Evolutionary conservation across 371 early-diverging fungal species (phyloP).

Genomic region (Zychaea mexicana): DNA sequence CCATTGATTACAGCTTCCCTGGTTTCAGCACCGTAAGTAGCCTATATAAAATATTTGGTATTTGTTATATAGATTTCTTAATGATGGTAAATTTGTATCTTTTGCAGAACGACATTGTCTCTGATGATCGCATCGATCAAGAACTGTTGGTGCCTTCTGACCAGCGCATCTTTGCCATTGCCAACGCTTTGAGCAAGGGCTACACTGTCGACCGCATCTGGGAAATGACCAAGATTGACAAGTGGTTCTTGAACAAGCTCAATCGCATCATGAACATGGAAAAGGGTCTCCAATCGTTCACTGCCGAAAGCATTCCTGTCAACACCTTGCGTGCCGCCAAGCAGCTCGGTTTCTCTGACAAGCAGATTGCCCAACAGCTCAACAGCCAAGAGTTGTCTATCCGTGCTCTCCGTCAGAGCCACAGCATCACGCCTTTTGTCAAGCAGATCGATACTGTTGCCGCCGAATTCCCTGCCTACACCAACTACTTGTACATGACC

Average conservation of each 20-base stretch:
- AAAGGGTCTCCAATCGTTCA: constrained; percentile 49
- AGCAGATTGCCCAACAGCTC: constrained; percentile 75
- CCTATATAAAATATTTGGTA: background rate
- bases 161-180: constrained; percentile 88
- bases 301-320: constrained; percentile 45
- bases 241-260: constrained; percentile 94
- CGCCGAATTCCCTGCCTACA: constrained; percentile 91
- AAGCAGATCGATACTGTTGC: constrained; percentile 95
- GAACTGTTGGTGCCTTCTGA: constrained; percentile 83
- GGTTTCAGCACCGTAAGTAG: constrained; percentile 51
- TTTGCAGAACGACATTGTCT: constrained; percentile 58
- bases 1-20: constrained; percentile 69
- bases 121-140: constrained; percentile 67
- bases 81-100: too few relatives aligned
- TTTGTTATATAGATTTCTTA: background rate
- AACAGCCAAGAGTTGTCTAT: constrained; percentile 63
- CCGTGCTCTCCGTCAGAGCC: constrained; percentile 62
- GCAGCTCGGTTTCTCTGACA: constrained; percentile 87
- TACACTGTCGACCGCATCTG: constrained; percentile 86
- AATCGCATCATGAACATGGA: constrained; percentile 80
- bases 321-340: constrained; percentile 74
- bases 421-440: constrained; percentile 81
- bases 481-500: constrained; percentile 93
- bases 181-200: constrained; percentile 55
- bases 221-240: constrained; percentile 91